Evolutionary conservation across 2,329 filamentous ascomycete species (phyloP).

Genomic region (Exophiala aquamarina): DNA sequence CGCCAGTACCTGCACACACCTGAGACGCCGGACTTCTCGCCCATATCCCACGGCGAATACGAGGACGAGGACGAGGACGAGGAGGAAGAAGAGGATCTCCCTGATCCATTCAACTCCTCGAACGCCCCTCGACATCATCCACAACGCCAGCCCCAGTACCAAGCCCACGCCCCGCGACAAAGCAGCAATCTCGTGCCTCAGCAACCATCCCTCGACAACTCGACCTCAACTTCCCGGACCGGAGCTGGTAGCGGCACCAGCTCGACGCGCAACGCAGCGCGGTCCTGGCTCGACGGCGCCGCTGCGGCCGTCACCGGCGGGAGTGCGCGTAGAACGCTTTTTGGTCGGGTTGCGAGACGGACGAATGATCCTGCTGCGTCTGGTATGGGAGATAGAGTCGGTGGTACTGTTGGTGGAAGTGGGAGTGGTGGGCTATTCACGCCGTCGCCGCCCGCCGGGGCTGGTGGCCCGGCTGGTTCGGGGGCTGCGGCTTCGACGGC

Average conservation of each 20-base stretch:
- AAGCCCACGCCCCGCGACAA: background rate
- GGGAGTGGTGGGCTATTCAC: constrained; percentile 19
- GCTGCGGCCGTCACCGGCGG: constrained; percentile 18
- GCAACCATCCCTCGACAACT: too few species aligned
- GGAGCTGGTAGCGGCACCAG: constrained; percentile 5
- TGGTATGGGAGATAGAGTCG: background rate
- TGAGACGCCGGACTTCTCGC: background rate
- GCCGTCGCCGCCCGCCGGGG: background rate
- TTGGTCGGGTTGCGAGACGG: constrained; percentile 15
- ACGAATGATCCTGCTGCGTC: background rate
- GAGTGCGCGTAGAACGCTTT: constrained; percentile 16
- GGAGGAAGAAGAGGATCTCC: background rate
- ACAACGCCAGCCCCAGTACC: too few species aligned
- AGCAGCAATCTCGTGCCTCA: too few species aligned
- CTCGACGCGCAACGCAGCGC: constrained; percentile 13
- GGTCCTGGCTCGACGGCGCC: constrained; percentile 20
- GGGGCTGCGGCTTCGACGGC: background rate
- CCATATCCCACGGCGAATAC: background rate
- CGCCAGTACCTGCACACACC: background rate
- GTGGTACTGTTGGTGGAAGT: background rate
- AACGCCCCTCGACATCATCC: background rate
- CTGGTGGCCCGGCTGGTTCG: background rate
- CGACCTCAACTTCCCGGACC: too few species aligned
- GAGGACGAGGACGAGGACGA: background rate
- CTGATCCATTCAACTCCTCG: background rate